Percentiles rank a stretch among this genome's conserved stretches.
Conservation (phyloP, 441 rosid species). For the Biscutella laevigata region DNA sequence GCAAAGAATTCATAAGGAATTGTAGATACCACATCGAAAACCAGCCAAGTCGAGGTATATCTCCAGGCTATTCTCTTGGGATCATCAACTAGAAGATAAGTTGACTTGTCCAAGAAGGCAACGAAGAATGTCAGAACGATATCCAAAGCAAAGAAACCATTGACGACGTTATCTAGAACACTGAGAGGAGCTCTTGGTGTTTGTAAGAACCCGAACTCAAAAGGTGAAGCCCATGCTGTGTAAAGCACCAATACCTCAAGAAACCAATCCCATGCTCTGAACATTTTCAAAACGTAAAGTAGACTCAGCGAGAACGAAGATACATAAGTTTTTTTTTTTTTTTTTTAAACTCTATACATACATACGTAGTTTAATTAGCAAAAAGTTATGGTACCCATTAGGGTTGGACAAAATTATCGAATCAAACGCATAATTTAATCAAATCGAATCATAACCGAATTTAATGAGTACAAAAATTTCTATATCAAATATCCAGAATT, state of each 20-base stretch:
- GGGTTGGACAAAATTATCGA: too few relatives aligned
- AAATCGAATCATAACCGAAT: too few relatives aligned
- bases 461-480: too few relatives aligned
- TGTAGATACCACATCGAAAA: conserved; percentile 61
- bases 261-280: conserved; percentile 67
- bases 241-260: conserved; percentile 67
- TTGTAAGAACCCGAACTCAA: conserved; percentile 62
- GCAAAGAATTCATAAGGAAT: conserved; percentile 56
- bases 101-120: conserved; percentile 62
- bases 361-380: too few relatives aligned
- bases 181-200: conserved; percentile 40
- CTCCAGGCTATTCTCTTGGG: conserved; percentile 51
- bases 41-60: conserved; percentile 38
- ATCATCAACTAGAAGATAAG: conserved; percentile 59
- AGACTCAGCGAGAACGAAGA: too few relatives aligned
- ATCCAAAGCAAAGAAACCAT: conserved; percentile 55
- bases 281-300: too few relatives aligned
- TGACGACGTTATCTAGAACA: conserved; percentile 53
- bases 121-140: conserved; percentile 71
- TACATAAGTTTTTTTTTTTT: too few relatives aligned
- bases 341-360: too few relatives aligned
- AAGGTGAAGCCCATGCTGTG: conserved; percentile 88
- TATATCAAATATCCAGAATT: too few relatives aligned
- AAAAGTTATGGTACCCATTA: too few relatives aligned
- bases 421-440: too few relatives aligned